A percentile compares a stretch with the other conserved stretches of the same genome.
Evolutionary conservation across 495 filamentous ascomycete genomes (phyloP).

Genomic region (Oidiodendron maius): DNA sequence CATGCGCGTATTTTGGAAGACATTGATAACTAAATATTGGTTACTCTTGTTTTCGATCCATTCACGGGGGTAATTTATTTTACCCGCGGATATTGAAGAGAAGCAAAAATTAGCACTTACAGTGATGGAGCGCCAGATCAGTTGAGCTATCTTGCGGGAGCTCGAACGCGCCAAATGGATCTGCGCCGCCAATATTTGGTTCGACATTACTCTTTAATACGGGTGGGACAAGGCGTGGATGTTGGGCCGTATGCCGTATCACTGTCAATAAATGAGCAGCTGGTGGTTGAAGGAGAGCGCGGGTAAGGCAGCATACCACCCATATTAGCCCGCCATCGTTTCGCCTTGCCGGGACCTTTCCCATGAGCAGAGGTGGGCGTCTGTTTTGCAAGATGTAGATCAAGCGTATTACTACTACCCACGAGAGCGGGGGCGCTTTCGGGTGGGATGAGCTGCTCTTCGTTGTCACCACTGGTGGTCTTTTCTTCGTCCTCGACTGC

Average conservation of each 20-base stretch:
- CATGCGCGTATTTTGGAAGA: slow-evolving; percentile 10
- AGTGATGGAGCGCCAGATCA: slow-evolving; percentile 8
- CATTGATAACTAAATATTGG: slow-evolving; percentile 3
- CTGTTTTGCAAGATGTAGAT: background rate
- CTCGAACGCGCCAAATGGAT: slow-evolving; percentile 5
- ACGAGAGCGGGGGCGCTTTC: background rate
- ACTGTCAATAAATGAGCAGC: background rate
- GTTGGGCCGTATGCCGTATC: background rate
- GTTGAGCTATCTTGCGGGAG: slow-evolving; percentile 3
- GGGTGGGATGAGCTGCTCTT: background rate
- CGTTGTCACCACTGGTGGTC: background rate
- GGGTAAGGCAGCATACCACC: background rate
- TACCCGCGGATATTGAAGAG: background rate
- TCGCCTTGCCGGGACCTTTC: background rate
- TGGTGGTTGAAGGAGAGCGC: background rate
- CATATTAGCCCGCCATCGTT: background rate
- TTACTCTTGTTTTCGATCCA: background rate
- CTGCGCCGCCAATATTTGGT: background rate
- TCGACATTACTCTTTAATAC: background rate
- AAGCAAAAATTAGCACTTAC: slow-evolving; percentile 1
- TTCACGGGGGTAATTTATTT: no score
- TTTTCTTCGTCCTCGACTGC: background rate
- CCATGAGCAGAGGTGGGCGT: background rate
- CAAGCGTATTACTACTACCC: background rate
- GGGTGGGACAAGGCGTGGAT: background rate